These are phyloP conservation scores for Pythium graminicola DNA, from an alignment of 352 stramenopile species.

Conservation along the genomic window DNA sequence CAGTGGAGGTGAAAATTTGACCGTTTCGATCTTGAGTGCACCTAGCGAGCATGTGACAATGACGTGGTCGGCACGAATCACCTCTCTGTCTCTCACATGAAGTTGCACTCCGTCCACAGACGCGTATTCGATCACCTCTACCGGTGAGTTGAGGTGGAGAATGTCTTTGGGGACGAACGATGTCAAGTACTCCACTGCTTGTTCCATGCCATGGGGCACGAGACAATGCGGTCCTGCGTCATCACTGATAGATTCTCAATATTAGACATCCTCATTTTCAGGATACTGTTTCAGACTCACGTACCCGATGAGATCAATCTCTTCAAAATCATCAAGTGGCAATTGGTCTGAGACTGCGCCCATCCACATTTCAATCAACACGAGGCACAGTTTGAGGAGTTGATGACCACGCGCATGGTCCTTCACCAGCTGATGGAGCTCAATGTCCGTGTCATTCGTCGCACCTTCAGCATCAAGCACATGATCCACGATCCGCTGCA, in stretches of 20 bases:
- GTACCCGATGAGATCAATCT: conserved; percentile 48
- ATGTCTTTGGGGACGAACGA: background rate
- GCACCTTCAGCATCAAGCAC: conserved; percentile 15
- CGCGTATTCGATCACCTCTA: conserved; percentile 15
- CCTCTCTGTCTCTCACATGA: conserved; percentile 20
- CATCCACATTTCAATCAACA: conserved; percentile 55
- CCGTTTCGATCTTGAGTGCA: conserved; percentile 33
- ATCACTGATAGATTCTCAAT: too few species aligned
- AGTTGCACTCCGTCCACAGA: conserved; percentile 29
- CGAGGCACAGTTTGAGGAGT: conserved; percentile 36
- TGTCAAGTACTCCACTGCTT: conserved; percentile 35
- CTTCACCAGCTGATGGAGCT: conserved; percentile 1
- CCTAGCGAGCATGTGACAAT: conserved; percentile 57
- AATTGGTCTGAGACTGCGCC: conserved; percentile 38
- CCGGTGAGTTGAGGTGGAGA: conserved; percentile 9
- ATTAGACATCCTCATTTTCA: too few species aligned
- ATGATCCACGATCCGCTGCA: conserved; percentile 32
- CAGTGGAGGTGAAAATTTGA: conserved; percentile 46
- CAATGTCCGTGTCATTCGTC: background rate
- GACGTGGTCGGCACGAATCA: conserved; percentile 34
- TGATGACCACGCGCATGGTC: background rate
- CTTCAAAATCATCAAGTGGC: conserved; percentile 51
- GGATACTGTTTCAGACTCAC: background rate
- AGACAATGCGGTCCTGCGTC: conserved; percentile 46
- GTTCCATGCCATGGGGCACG: conserved; percentile 42